phyloP scores from a whole-genome alignment of 345 rosid genomes.

The Gossypium ekmanianum region DNA sequence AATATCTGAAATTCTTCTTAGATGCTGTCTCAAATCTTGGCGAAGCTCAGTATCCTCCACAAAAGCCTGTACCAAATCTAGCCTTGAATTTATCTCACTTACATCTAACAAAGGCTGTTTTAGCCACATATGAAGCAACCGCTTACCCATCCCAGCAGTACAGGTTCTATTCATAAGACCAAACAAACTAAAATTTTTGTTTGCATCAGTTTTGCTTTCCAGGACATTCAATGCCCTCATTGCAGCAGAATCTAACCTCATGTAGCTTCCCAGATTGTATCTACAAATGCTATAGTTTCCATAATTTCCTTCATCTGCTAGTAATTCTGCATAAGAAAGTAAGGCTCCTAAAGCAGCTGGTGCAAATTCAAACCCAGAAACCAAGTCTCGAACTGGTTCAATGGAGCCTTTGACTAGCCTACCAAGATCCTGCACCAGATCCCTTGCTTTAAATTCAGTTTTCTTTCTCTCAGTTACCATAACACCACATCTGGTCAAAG shows the following conservation, averaged over 20 bases:
- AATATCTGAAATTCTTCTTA: constrained; percentile 80
- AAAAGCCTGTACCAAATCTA: constrained; percentile 88
- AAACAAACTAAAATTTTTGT: constrained; percentile 89
- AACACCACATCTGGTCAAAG: constrained; percentile 65
- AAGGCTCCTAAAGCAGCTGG: constrained; percentile 83
- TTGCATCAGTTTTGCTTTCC: constrained; percentile 93
- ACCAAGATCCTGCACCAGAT: constrained; percentile 80
- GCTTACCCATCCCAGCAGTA: constrained; percentile 95
- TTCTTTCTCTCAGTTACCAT: constrained; percentile 91
- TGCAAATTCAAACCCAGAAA: constrained; percentile 80
- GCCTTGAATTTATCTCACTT: constrained; percentile 61
- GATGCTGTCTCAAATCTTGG: constrained; percentile 90
- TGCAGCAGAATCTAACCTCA: constrained; percentile 94
- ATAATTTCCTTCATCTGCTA: constrained; percentile 76
- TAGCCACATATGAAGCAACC: constrained; percentile 92
- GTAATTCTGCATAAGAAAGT: constrained; percentile 75
- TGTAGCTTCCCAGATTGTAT: constrained; percentile 65
- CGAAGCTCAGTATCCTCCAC: constrained; percentile 87
- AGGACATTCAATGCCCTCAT: constrained; percentile 92
- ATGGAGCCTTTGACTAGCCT: constrained; percentile 81
- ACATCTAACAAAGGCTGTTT: constrained; percentile 89
- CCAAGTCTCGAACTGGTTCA: constrained; percentile 79
- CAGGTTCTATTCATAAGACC: constrained; percentile 99
- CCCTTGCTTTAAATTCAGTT: constrained; percentile 80
- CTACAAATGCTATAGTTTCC: constrained; percentile 61